phyloP scores from a whole-genome alignment of 106 monocot genomes.

The Posidonia australis region DNA sequence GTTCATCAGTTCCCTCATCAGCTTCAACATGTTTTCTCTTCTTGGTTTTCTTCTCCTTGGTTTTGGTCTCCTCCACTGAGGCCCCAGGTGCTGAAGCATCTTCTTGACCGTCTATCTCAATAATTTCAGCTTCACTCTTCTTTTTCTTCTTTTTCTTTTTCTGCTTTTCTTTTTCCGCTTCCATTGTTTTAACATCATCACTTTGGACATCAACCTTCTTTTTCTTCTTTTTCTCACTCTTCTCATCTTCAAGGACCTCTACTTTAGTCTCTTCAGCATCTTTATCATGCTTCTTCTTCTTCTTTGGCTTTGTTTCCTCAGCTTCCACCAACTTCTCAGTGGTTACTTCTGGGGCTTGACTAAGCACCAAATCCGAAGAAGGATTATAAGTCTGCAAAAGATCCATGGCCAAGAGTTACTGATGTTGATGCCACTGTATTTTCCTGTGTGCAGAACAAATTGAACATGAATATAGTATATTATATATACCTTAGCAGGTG shows the following conservation, averaged over 20 bases:
- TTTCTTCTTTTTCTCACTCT: constrained; percentile 16
- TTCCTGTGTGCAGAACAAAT: not conserved
- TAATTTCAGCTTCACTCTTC: not conserved
- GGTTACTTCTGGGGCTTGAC: constrained; percentile 2
- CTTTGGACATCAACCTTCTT: constrained; percentile 8
- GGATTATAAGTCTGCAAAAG: constrained; percentile 54
- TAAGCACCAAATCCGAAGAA: constrained; percentile 44
- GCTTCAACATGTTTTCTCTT: constrained; percentile 12
- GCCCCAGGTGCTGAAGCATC: not conserved
- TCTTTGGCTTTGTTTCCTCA: constrained; percentile 15
- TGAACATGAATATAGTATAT: not conserved
- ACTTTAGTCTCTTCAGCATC: constrained; percentile 1
- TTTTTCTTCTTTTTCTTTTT: constrained; percentile 25
- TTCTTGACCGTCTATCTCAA: not conserved
- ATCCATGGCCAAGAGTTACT: not conserved
- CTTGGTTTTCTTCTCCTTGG: constrained; percentile 7
- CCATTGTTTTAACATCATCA: constrained; percentile 1
- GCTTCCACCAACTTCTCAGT: constrained; percentile 3
- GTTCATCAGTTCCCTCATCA: not conserved
- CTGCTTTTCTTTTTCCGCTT: constrained; percentile 3
- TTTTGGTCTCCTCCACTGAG: not conserved
- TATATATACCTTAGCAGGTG: constrained; percentile 64
- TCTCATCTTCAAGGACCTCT: not conserved
- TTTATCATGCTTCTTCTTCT: constrained; percentile 19
- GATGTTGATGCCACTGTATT: not conserved